A percentile compares a stretch with the other conserved stretches of the same genome.
These are phyloP conservation scores for Pyricularia sp. DNA, from an alignment of 2,329 filamentous ascomycete genomes.

Conservation along the genomic window DNA sequence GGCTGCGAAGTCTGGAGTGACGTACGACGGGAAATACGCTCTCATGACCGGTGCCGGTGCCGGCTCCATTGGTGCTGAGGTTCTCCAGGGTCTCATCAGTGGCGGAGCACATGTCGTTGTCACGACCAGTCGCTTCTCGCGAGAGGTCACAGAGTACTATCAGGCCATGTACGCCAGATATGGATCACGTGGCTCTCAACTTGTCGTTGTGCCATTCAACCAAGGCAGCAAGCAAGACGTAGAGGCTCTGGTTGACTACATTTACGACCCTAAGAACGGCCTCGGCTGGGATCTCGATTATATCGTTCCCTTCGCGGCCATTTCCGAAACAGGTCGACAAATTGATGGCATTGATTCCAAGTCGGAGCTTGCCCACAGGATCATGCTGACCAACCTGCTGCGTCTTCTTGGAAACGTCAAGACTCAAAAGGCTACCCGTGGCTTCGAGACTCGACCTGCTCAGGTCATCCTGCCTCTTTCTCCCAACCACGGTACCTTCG, in stretches of 20 bases:
- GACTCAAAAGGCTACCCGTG: constrained; percentile 72
- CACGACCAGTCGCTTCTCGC: constrained; percentile 91
- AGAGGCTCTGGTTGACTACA: constrained; percentile 85
- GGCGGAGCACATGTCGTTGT: constrained; percentile 95
- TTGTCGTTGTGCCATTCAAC: constrained; percentile 98
- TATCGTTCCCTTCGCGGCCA: constrained; percentile 91
- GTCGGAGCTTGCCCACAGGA: constrained; percentile 93
- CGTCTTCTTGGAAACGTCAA: constrained; percentile 86
- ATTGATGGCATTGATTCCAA: constrained; percentile 95
- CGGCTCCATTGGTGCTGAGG: constrained; percentile 93
- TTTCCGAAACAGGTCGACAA: constrained; percentile 93
- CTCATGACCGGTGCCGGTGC: constrained; percentile 98
- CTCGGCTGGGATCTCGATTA: constrained; percentile 97
- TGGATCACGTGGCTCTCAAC: constrained; percentile 84
- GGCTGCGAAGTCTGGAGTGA: constrained; percentile 75
- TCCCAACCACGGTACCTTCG: constrained; percentile 96
- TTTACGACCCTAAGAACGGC: constrained; percentile 91
- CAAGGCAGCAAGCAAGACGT: constrained; percentile 98
- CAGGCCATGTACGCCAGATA: constrained; percentile 96
- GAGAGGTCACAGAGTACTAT: constrained; percentile 97
- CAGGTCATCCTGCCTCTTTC: constrained; percentile 94
- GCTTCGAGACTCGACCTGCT: constrained; percentile 88
- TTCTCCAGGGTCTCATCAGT: constrained; percentile 88
- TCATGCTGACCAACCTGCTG: constrained; percentile 96
- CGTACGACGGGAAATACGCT: constrained; percentile 87